Evolutionary conservation across 345 rosid species (phyloP), one percentile per base, ranked within the genome.

Genomic region (Aurinia saxatilis): DNA sequence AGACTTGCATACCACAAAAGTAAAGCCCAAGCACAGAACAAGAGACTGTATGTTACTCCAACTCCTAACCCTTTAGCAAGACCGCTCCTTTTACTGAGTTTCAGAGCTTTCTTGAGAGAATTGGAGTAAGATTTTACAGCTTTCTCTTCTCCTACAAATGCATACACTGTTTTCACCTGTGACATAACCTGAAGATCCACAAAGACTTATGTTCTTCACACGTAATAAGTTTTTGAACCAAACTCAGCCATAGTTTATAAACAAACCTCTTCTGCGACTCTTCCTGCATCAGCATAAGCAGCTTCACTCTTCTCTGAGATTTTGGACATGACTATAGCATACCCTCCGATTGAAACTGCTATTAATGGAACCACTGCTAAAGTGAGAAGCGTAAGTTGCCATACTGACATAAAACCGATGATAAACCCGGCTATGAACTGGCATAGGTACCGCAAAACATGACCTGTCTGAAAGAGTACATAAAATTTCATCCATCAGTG

Each of bases 361-460:
- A 90, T 83, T 51, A 90, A 37, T 18, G 97, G 97, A 64, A 86
- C 97, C 35, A 90, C 92, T 65, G 82, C 95, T 78, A 90, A 74
- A 8, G 97, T 90, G 75, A 90, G 78, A 36, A 87, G 80, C 11
- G 95, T 83, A 38, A 90, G 85, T 60, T 90, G 85, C 91, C 97
- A 90, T 6, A 86, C 84, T 0, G 90, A 84, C 33, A 52, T 37
- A 68, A 90, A 90, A 29, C 86, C 97, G 3, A 90, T 36, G 14
- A 66, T 84, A 51, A 84, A 87, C 23, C 95, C 95, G 9, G 74
- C 81, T 0, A 76, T 5, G 65, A 87, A 85, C 74, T 87, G 93
- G 23, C 78, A 76, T 40, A 91, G 73, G 36, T 85, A 91, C 10
- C 91, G 89, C 47, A 91, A 30, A 12, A 87, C 76, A 71, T 90